A percentile compares a stretch with the other conserved stretches of the same genome.
These are phyloP conservation scores for Huntiella savannae DNA, from an alignment of 2,329 filamentous ascomycete species.

Conservation along the genomic window DNA sequence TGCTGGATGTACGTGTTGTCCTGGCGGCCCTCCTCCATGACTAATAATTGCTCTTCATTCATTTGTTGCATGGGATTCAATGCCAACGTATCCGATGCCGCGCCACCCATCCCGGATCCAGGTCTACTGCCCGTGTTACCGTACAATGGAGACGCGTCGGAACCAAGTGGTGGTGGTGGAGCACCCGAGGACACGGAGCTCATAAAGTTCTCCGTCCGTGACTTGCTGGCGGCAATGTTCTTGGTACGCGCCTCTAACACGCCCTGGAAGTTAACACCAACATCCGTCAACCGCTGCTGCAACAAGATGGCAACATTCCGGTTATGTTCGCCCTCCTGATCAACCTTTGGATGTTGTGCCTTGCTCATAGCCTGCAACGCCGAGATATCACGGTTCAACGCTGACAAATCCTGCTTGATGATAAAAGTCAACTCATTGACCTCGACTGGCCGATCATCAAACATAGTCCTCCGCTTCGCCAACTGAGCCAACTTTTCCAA, in stretches of 20 bases:
- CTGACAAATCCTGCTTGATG: conserved; percentile 90
- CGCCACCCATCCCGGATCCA: conserved; percentile 61
- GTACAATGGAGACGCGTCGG: conserved; percentile 69
- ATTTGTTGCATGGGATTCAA: conserved; percentile 45
- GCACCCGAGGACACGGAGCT: conserved; percentile 61
- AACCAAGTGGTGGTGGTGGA: not conserved
- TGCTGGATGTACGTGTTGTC: conserved; percentile 83
- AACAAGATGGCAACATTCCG: conserved; percentile 89
- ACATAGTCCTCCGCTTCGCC: conserved; percentile 89
- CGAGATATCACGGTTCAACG: conserved; percentile 68
- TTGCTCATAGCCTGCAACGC: conserved; percentile 59
- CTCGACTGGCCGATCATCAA: conserved; percentile 90
- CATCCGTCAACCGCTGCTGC: conserved; percentile 79
- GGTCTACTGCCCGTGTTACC: conserved; percentile 52
- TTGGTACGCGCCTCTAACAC: conserved; percentile 90
- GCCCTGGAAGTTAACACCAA: conserved; percentile 91
- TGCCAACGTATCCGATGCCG: conserved; percentile 59
- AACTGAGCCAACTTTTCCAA: conserved; percentile 85
- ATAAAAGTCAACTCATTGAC: conserved; percentile 94
- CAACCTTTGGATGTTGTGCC: conserved; percentile 49
- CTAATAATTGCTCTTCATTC: conserved; percentile 69
- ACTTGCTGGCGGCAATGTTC: conserved; percentile 88
- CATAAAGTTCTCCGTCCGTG: conserved; percentile 90
- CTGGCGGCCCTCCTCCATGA: conserved; percentile 86
- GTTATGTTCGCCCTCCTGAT: conserved; percentile 89